Percentiles rank a stretch among this genome's conserved stretches.
These are phyloP conservation scores for Apiotrichum laibachii DNA, from an alignment of 1,284 basidiomycete genomes.

Conservation along the genomic window DNA sequence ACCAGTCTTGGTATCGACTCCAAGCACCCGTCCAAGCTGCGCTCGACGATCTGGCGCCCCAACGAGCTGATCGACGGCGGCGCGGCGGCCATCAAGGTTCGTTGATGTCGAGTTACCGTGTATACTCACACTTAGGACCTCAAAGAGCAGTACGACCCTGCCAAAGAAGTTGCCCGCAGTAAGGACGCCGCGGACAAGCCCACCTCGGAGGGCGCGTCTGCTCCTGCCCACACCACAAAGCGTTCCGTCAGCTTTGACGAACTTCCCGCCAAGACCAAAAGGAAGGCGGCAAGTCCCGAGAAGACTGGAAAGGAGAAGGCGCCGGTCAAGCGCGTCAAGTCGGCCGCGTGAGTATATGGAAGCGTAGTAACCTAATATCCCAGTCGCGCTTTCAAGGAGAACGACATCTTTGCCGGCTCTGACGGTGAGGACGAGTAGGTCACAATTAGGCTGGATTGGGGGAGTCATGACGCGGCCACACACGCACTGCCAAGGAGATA, in stretches of 20 bases:
- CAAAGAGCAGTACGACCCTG: constrained; percentile 21
- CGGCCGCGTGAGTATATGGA: constrained; percentile 21
- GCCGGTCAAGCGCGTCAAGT: constrained; percentile 15
- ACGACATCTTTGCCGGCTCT: constrained; percentile 29
- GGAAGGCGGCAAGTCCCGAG: neutral
- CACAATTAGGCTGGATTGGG: too few species aligned
- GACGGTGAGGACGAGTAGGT: constrained; percentile 16
- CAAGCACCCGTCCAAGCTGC: constrained; percentile 43
- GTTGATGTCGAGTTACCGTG: neutral
- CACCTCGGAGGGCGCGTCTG: neutral
- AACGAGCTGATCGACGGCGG: constrained; percentile 30
- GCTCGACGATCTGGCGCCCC: constrained; percentile 37
- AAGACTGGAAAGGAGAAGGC: neutral
- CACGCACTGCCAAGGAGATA: too few species aligned
- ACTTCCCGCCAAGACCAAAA: neutral
- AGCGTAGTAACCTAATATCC: neutral
- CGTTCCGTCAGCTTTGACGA: constrained; percentile 5
- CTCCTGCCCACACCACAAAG: neutral
- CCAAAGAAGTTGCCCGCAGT: constrained; percentile 8
- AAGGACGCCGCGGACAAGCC: neutral
- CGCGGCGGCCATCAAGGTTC: constrained; percentile 25
- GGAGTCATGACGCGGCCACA: too few species aligned
- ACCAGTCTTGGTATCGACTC: constrained; percentile 47
- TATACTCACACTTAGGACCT: constrained; percentile 15
- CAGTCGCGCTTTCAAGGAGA: constrained; percentile 23